A percentile compares a stretch with the other conserved stretches of the same genome.
These are phyloP conservation scores for Sphagnum fallax DNA, from an alignment of 228 moss, liverwort and hornwort species.

Conservation along the genomic window DNA sequence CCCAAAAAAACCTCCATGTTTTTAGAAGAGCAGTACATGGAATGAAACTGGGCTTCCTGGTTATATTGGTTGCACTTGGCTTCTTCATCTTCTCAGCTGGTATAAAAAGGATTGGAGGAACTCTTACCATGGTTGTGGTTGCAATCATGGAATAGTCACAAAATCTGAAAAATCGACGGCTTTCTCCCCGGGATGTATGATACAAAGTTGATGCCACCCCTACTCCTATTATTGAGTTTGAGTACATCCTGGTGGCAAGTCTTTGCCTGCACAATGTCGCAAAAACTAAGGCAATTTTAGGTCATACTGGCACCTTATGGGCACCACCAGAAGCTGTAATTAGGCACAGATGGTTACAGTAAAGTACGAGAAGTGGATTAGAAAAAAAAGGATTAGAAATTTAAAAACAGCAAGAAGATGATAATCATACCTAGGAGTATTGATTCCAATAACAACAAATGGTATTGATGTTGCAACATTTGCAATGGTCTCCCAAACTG, in stretches of 20 bases:
- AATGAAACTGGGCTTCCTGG: too few species aligned
- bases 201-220: conserved; percentile 84
- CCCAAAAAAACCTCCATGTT: too few species aligned
- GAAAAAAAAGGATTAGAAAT: background rate
- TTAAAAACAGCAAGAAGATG: background rate
- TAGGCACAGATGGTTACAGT: too few species aligned
- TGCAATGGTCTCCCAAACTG: conserved; percentile 60
- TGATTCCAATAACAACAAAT: conserved; percentile 76
- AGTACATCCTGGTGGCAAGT: conserved; percentile 58
- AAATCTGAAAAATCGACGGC: conserved; percentile 68
- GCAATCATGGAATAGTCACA: conserved; percentile 97
- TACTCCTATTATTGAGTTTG: conserved; percentile 82
- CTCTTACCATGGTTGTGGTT: conserved; percentile 63
- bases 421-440: conserved; percentile 59
- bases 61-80: too few species aligned
- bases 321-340: too few species aligned
- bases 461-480: conserved; percentile 94
- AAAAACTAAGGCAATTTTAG: too few species aligned
- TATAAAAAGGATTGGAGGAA: background rate
- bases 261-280: conserved; percentile 38
- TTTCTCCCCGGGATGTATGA: conserved; percentile 76
- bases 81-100: too few species aligned
- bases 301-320: too few species aligned
- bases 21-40: too few species aligned
- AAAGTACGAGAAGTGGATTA: background rate